phyloP scores from a whole-genome alignment of 2,329 filamentous ascomycete species.

The Pseudopyrenochaeta lycopersici region DNA sequence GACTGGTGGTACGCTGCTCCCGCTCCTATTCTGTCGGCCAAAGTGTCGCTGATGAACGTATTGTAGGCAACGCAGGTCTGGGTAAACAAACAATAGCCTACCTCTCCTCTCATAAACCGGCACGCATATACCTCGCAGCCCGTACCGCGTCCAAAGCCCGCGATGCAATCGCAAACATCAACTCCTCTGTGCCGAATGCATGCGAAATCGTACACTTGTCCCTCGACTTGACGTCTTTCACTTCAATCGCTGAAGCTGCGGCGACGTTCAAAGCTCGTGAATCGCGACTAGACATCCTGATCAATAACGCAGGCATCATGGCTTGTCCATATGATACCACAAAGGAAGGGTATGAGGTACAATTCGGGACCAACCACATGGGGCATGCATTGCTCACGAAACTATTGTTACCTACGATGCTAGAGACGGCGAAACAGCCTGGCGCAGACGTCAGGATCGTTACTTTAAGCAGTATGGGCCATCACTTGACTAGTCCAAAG shows the following conservation, averaged over 20 bases:
- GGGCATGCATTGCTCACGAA: constrained; percentile 61
- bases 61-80: constrained; percentile 55
- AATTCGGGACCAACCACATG: constrained; percentile 62
- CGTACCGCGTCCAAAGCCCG: constrained; percentile 54
- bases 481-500: constrained; percentile 25
- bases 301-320: constrained; percentile 60
- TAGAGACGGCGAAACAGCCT: constrained; percentile 50
- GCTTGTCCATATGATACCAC: constrained; percentile 49
- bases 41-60: constrained; percentile 6
- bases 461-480: constrained; percentile 48
- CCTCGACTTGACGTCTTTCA: constrained; percentile 55
- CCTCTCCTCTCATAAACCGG: constrained; percentile 55
- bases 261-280: constrained; percentile 45
- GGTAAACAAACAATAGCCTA: constrained; percentile 57
- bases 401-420: constrained; percentile 55
- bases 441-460: constrained; percentile 58
- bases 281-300: constrained; percentile 56
- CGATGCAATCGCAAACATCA: constrained; percentile 52
- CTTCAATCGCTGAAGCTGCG: constrained; percentile 51
- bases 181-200: constrained; percentile 43
- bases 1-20: constrained; percentile 42
- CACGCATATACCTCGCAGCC: constrained; percentile 58
- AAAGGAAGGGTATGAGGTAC: constrained; percentile 59
- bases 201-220: constrained; percentile 49
- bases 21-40: not conserved